Conservation (phyloP, 1,284 basidiomycete species). For the Cutaneotrichosporon sp. region DNA sequence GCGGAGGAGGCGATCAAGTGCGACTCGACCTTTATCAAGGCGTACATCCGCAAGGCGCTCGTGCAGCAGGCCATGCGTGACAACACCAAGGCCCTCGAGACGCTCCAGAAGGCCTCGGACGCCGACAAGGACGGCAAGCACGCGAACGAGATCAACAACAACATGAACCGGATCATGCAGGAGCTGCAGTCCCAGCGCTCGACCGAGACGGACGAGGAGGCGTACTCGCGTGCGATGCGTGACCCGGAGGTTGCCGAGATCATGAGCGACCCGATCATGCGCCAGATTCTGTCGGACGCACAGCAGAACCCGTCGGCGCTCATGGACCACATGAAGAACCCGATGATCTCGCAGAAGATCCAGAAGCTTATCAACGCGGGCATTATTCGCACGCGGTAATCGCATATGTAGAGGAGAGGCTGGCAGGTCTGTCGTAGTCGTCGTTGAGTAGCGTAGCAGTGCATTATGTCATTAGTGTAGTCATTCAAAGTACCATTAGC, state of each 20-base stretch:
- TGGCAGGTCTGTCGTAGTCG: background rate
- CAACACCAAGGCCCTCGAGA: conserved; percentile 80
- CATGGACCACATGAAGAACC: conserved; percentile 97
- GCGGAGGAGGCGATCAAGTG: conserved; percentile 89
- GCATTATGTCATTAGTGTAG: conserved; percentile 3
- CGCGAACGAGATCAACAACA: conserved; percentile 73
- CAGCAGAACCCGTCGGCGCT: conserved; percentile 86
- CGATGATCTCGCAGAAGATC: conserved; percentile 55
- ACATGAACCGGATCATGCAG: conserved; percentile 76
- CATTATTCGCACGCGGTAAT: conserved; percentile 64
- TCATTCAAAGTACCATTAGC: background rate
- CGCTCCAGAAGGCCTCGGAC: conserved; percentile 70
- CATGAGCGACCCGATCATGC: conserved; percentile 66
- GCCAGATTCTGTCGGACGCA: conserved; percentile 92
- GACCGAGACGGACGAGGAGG: conserved; percentile 89
- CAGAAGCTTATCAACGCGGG: conserved; percentile 92
- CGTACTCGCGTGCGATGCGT: conserved; percentile 89
- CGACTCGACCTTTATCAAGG: conserved; percentile 90
- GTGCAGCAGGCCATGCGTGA: conserved; percentile 91
- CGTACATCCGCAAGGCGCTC: conserved; percentile 90
- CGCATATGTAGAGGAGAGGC: background rate
- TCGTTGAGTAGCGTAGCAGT: too few species aligned
- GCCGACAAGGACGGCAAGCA: conserved; percentile 77
- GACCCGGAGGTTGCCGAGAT: conserved; percentile 88
- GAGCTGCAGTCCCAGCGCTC: conserved; percentile 80